phyloP scores from a whole-genome alignment of 2,329 filamentous ascomycete genomes.

The Colletotrichum neosansevieriae region DNA sequence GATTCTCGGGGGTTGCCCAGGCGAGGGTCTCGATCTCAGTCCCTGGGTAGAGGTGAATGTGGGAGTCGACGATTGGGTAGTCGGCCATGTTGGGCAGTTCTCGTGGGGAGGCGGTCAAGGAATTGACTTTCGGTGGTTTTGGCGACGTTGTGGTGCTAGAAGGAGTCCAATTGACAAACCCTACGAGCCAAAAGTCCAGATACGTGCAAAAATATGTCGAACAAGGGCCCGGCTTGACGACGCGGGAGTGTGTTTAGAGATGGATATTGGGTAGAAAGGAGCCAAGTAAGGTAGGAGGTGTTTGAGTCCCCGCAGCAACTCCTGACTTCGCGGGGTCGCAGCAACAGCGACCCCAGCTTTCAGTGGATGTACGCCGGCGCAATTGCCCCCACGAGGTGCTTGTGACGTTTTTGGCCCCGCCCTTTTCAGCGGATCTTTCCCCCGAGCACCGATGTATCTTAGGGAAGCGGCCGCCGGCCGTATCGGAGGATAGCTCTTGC shows the following conservation, averaged over 20 bases:
- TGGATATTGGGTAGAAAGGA: constrained; percentile 4
- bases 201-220: background rate
- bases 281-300: background rate
- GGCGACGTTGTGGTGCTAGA: background rate
- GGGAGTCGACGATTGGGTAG: constrained; percentile 83
- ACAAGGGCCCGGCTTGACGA: background rate
- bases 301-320: constrained; percentile 37
- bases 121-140: background rate
- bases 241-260: constrained; percentile 3
- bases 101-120: background rate
- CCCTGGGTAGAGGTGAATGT: constrained; percentile 88
- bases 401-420: constrained; percentile 34
- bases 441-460: constrained; percentile 28
- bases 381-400: constrained; percentile 15
- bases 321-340: constrained; percentile 32
- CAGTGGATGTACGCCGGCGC: constrained; percentile 1
- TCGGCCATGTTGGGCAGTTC: constrained; percentile 46
- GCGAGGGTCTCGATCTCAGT: constrained; percentile 74
- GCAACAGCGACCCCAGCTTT: constrained; percentile 13
- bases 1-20: constrained; percentile 73
- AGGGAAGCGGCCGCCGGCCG: background rate
- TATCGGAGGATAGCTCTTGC: background rate
- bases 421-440: constrained; percentile 30
- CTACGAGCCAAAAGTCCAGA: background rate
- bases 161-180: background rate